These are phyloP conservation scores for Fusarium piperis DNA, from an alignment of 2,329 filamentous ascomycete species.

Conservation along the genomic window DNA sequence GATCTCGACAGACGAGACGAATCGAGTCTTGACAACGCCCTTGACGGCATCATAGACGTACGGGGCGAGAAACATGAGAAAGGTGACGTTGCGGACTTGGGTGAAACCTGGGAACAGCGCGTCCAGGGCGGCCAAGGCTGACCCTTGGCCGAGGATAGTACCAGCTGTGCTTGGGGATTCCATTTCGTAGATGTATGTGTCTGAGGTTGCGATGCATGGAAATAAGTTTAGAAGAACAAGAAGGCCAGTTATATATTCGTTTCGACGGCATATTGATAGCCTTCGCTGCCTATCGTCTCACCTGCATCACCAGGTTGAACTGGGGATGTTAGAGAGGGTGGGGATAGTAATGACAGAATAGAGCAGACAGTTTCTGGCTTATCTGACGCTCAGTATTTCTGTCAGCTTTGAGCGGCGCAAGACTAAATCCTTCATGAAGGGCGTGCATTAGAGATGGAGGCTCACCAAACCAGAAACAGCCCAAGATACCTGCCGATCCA, in stretches of 20 bases:
- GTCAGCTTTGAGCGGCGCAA: neutral
- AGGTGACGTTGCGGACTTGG: neutral
- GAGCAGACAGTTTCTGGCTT: neutral
- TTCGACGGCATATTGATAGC: neutral
- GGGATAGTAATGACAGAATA: neutral
- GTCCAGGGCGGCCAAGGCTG: neutral
- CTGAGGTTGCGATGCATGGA: neutral
- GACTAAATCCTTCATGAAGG: neutral
- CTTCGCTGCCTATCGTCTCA: neutral
- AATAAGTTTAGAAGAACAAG: neutral
- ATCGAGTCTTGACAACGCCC: neutral
- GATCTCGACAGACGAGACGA: constrained; percentile 26
- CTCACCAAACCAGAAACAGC: neutral
- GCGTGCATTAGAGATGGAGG: neutral
- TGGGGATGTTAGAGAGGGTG: neutral
- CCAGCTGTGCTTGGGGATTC: neutral
- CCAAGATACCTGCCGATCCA: neutral
- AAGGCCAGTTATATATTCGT: neutral
- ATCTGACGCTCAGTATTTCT: neutral
- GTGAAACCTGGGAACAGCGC: neutral
- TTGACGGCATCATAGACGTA: neutral
- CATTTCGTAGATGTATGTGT: neutral
- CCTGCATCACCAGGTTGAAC: neutral
- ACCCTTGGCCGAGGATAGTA: neutral
- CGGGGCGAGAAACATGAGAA: neutral